These are phyloP conservation scores for Calonectria fujianensis DNA, from an alignment of 2,329 filamentous ascomycete genomes.

Conservation along the genomic window DNA sequence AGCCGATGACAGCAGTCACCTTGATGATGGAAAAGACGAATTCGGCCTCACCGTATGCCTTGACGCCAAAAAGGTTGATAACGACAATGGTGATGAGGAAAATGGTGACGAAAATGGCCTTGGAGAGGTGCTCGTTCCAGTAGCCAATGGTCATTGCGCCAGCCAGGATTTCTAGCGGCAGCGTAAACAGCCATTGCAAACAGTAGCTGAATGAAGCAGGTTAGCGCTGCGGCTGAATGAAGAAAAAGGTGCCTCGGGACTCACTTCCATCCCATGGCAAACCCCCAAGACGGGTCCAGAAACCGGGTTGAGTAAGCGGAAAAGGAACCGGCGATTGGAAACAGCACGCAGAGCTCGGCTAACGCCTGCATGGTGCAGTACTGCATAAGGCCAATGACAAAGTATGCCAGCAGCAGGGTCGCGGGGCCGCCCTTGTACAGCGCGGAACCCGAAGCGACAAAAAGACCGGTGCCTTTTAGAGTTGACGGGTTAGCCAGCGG, in stretches of 20 bases:
- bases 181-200: conserved; percentile 88
- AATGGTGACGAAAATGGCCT: conserved; percentile 86
- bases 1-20: conserved; percentile 88
- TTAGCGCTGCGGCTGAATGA: not conserved
- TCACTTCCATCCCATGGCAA: conserved; percentile 96
- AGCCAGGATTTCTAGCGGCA: conserved; percentile 91
- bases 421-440: conserved; percentile 86
- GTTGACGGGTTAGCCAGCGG: conserved; percentile 3
- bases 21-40: conserved; percentile 93
- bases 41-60: conserved; percentile 91
- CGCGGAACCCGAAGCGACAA: conserved; percentile 86
- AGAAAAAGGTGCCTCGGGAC: conserved; percentile 55
- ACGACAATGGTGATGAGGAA: conserved; percentile 84
- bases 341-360: conserved; percentile 92
- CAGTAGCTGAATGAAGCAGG: conserved; percentile 76
- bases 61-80: conserved; percentile 93
- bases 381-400: conserved; percentile 88
- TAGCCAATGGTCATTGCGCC: conserved; percentile 89
- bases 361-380: conserved; percentile 95
- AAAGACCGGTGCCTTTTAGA: conserved; percentile 82
- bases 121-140: conserved; percentile 80
- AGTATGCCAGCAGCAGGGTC: conserved; percentile 84
- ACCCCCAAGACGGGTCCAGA: conserved; percentile 94
- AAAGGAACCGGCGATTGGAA: conserved; percentile 94
- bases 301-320: conserved; percentile 96